These are phyloP conservation scores for Pseudotsuga menziesii DNA, from an alignment of 75 land plant species.

Conservation along the genomic window DNA sequence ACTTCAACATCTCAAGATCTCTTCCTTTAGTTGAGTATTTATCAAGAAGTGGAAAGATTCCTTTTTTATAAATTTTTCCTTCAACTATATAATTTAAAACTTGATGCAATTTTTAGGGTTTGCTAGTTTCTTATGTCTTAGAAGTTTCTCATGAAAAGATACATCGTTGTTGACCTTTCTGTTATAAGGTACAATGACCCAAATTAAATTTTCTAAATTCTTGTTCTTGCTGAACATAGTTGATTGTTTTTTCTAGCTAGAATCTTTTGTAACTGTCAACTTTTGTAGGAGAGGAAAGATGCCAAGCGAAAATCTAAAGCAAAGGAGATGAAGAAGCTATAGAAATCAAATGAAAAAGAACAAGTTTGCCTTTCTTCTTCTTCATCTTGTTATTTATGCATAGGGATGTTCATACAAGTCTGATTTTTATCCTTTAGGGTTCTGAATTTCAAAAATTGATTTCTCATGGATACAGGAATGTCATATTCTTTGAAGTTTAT, in stretches of 20 bases:
- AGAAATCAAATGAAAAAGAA: slow-evolving; percentile 65
- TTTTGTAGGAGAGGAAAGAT: slow-evolving; percentile 85
- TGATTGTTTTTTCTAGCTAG: background rate
- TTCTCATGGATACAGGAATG: background rate
- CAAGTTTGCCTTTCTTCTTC: slow-evolving; percentile 22
- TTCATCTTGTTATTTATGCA: background rate
- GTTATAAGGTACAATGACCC: background rate
- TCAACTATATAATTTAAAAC: background rate
- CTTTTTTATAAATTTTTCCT: background rate
- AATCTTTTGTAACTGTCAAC: background rate
- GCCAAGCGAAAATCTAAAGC: slow-evolving; percentile 91
- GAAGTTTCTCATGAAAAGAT: background rate
- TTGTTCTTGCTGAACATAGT: background rate
- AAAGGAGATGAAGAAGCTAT: slow-evolving; percentile 82
- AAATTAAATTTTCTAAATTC: background rate
- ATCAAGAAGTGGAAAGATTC: background rate
- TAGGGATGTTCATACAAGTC: background rate
- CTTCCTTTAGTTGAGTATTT: background rate
- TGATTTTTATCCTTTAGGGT: background rate
- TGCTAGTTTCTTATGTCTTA: background rate
- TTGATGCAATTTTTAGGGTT: background rate
- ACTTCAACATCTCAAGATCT: background rate
- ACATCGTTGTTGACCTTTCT: background rate
- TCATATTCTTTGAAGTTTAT: background rate
- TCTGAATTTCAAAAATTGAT: background rate